Percentiles rank a stretch among this genome's conserved stretches.
Conservation (phyloP, 2,329 filamentous ascomycete species). For the Aspergillus sclerotialis region DNA sequence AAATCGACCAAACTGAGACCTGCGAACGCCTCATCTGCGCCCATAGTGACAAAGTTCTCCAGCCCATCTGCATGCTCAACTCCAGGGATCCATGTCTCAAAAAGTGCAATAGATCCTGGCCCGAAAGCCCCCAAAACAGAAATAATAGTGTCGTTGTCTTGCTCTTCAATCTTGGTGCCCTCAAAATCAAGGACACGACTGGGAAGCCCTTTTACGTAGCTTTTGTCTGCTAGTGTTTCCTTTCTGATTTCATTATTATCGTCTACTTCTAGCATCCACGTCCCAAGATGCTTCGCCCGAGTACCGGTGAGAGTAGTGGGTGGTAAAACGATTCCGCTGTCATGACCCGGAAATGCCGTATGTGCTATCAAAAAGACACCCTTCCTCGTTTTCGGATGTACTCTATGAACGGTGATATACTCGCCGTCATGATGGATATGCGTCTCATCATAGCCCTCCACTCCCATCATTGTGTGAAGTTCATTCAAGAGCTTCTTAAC, state of each 20-base stretch:
- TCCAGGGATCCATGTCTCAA: constrained; percentile 90
- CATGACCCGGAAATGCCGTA: constrained; percentile 88
- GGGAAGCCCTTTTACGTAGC: constrained; percentile 71
- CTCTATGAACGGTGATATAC: constrained; percentile 91
- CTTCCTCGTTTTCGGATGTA: constrained; percentile 85
- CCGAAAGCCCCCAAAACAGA: constrained; percentile 76
- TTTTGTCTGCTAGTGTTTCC: constrained; percentile 60
- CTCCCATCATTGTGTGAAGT: constrained; percentile 92
- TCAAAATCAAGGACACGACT: constrained; percentile 69
- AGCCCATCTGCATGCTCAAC: constrained; percentile 77
- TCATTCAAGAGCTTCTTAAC: constrained; percentile 91
- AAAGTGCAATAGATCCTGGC: constrained; percentile 87
- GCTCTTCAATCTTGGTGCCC: constrained; percentile 65
- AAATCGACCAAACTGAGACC: constrained; percentile 72
- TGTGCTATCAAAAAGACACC: constrained; percentile 95
- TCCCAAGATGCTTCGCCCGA: constrained; percentile 75
- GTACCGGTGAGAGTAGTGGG: constrained; percentile 78
- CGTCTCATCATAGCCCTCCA: constrained; percentile 88
- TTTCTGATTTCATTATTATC: constrained; percentile 62
- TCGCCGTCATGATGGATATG: constrained; percentile 95
- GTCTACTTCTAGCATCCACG: constrained; percentile 89
- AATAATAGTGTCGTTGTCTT: constrained; percentile 69
- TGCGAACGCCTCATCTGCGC: constrained; percentile 69
- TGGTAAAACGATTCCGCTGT: constrained; percentile 73
- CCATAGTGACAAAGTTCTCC: constrained; percentile 78